A percentile compares a stretch with the other conserved stretches of the same genome.
Evolutionary conservation across 2,329 filamentous ascomycete species (phyloP).

Genomic region (Fusarium newnesense): DNA sequence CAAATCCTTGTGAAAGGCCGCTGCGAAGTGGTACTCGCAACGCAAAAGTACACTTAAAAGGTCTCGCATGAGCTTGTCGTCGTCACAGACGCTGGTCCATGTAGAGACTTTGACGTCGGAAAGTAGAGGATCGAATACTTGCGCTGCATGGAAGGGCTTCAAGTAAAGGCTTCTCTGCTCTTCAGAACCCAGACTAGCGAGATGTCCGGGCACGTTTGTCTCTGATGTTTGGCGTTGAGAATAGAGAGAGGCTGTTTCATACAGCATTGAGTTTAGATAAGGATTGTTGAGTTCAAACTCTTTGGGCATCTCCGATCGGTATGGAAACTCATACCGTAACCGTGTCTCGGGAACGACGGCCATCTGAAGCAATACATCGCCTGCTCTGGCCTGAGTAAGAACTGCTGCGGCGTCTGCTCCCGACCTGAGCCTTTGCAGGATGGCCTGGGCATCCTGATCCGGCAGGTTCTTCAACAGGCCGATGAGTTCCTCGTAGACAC

Average conservation of each 20-base stretch:
- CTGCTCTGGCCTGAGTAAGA: constrained; percentile 49
- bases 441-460: constrained; percentile 46
- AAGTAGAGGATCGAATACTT: constrained; percentile 49
- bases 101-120: constrained; percentile 43
- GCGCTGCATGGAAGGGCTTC: constrained; percentile 52
- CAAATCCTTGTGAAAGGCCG: constrained; percentile 52
- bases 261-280: constrained; percentile 43
- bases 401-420: constrained; percentile 47
- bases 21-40: constrained; percentile 51
- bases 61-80: constrained; percentile 50
- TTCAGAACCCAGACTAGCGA: not conserved
- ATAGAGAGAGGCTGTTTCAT: constrained; percentile 36
- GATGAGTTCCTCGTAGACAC: constrained; percentile 33
- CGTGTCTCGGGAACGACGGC: constrained; percentile 51
- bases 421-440: constrained; percentile 50
- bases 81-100: constrained; percentile 51
- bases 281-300: constrained; percentile 32
- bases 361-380: constrained; percentile 53
- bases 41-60: constrained; percentile 44
- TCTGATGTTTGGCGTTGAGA: not conserved
- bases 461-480: constrained; percentile 28
- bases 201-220: not conserved
- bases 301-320: constrained; percentile 39
- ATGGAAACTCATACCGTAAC: constrained; percentile 54
- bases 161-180: constrained; percentile 43